These are phyloP conservation scores for Fusarium cicatricum DNA, from an alignment of 2,329 filamentous ascomycete species.

Conservation along the genomic window DNA sequence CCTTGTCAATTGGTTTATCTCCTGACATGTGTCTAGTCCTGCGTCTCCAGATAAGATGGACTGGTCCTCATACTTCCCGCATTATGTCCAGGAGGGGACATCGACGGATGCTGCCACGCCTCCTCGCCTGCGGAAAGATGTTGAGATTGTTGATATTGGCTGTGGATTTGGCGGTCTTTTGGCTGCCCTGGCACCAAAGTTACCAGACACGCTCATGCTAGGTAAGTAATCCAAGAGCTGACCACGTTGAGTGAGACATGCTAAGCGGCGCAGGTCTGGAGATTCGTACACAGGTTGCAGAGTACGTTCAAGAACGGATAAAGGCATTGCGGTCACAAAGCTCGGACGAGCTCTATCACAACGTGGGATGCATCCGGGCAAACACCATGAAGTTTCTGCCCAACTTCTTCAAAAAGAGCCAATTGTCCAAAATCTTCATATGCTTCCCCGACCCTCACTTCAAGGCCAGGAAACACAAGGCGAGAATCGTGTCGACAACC, in stretches of 20 bases:
- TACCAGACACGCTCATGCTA: constrained; percentile 84
- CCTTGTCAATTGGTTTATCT: background rate
- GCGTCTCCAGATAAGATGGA: constrained; percentile 84
- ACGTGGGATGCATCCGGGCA: constrained; percentile 86
- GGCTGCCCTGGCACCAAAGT: constrained; percentile 80
- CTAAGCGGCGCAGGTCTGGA: constrained; percentile 73
- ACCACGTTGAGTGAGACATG: background rate
- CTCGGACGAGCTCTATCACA: constrained; percentile 72
- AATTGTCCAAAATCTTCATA: constrained; percentile 92
- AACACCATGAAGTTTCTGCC: constrained; percentile 99
- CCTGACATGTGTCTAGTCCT: constrained; percentile 65
- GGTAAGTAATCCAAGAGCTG: constrained; percentile 59
- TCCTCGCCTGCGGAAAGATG: constrained; percentile 61
- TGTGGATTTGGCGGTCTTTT: constrained; percentile 95
- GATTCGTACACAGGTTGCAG: constrained; percentile 87
- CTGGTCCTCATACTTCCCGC: constrained; percentile 86
- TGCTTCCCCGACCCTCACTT: constrained; percentile 99
- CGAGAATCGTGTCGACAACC: constrained; percentile 87
- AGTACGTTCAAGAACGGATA: constrained; percentile 90
- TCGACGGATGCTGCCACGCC: constrained; percentile 42
- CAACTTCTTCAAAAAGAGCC: constrained; percentile 86
- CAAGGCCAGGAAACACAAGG: constrained; percentile 97
- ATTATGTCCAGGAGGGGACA: constrained; percentile 63
- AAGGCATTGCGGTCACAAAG: constrained; percentile 78
- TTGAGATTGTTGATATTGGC: constrained; percentile 95